Base-by-base conservation (phyloP, 208 protist species). In the Leishmania tropica region DNA sequence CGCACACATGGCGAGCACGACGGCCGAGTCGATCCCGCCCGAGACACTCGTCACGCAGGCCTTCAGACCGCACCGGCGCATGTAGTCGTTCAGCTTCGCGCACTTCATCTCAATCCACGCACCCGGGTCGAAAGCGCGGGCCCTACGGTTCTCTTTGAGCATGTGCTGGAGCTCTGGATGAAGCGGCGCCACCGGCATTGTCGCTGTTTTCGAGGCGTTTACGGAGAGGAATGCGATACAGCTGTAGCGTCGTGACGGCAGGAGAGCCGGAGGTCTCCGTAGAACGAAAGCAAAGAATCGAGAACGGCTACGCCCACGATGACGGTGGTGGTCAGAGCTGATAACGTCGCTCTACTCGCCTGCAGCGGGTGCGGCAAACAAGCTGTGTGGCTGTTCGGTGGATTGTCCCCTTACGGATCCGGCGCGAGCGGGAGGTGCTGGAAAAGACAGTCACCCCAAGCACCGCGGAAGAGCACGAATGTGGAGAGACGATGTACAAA, bases 11-110 rank as follows among this genome's bases (percentile, higher is more conserved):
- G 96, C 97, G 31, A 98, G 60, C 47, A 97, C 97, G 1, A 99
- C 97, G 2, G 98, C 95, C 45, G 95, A 98, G 87, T 99, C 98
- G 51, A 99, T 92, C 40, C 98, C 98, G 45, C 98, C 98, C 45
- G 95, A 99, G 53, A 99, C 85, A 81, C 83, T 96, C 7, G 97
- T 97, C 24, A 98, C 93, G 75, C 91, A 98, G 72, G 86, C 96
- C 84, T 96, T 97, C 24, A 98, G 88, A 13, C 95, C 93, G 82
- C 85, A 91, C 28, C 86, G 80, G 1, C 45, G 71, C 93, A 98
- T 98, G 86, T 99, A 99, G n/a, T 95, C 90, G 81, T 99, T 99
- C 8, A 99, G 88, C 60, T 92, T 96, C 11, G 73, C 80, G 45
- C 89, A 94, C 87, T 99, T 99, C 51, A 78, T 81, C 45, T 95